These are phyloP conservation scores for Cytospora leucostoma DNA, from an alignment of 2,329 filamentous ascomycete species.

Conservation along the genomic window DNA sequence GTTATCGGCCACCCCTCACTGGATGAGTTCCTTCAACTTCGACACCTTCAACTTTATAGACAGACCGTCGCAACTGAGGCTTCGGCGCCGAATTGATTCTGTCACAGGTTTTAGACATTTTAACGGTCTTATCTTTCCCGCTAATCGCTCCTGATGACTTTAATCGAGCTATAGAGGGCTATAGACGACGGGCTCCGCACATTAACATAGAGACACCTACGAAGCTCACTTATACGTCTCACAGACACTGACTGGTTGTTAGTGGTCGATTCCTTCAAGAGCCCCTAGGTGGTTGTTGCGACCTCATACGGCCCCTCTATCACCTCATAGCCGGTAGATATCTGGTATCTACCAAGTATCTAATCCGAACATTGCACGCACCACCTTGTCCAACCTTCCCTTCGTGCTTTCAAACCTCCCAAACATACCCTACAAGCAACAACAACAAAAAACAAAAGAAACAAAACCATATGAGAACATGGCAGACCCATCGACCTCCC, in stretches of 20 bases:
- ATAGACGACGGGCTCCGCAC: not conserved
- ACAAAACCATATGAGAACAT: conserved; percentile 39
- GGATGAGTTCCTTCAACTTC: not conserved
- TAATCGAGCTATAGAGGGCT: not conserved
- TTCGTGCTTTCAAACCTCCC: too few species aligned
- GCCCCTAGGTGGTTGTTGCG: too few species aligned
- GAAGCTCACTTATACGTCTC: not conserved
- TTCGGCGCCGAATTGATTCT: not conserved
- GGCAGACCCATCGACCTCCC: conserved; percentile 56
- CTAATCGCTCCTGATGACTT: not conserved
- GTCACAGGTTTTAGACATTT: not conserved
- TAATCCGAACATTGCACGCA: too few species aligned
- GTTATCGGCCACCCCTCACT: conserved; percentile 22
- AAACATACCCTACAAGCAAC: too few species aligned
- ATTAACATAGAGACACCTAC: not conserved
- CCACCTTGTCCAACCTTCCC: too few species aligned
- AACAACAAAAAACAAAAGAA: too few species aligned
- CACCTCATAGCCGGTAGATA: too few species aligned
- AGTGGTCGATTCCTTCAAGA: too few species aligned
- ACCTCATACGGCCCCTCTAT: too few species aligned
- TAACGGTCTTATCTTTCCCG: not conserved
- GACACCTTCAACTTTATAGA: not conserved
- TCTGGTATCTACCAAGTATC: too few species aligned
- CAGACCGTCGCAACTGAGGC: not conserved
- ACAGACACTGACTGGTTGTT: not conserved